Evolutionary conservation across 225 moss, liverwort and hornwort species (phyloP).

Genomic region (Sphagnum contortum): DNA sequence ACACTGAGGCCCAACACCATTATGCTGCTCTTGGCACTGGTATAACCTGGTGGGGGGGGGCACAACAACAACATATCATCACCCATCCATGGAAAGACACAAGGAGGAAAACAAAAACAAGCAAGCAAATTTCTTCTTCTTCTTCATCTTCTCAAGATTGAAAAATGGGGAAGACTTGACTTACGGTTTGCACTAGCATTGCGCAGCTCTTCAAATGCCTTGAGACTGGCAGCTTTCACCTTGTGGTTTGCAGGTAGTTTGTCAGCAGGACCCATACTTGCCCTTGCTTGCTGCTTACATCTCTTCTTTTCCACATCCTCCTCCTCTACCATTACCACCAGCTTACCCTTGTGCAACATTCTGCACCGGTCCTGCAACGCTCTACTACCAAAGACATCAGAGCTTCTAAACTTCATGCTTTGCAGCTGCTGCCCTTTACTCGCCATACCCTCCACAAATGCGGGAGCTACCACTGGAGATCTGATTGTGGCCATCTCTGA

Average conservation of each 20-base stretch:
- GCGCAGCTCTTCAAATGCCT: slow-evolving; percentile 71
- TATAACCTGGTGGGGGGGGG: slow-evolving; percentile 44
- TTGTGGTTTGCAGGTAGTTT: slow-evolving; percentile 64
- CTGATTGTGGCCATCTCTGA: slow-evolving; percentile 1
- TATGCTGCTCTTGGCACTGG: slow-evolving; percentile 80
- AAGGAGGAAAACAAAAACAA: too few relatives aligned
- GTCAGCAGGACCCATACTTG: not conserved
- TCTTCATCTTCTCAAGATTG: too few relatives aligned
- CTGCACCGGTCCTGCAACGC: too few relatives aligned
- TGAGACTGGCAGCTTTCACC: slow-evolving; percentile 57
- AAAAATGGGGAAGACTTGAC: slow-evolving; percentile 11
- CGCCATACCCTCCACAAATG: not conserved
- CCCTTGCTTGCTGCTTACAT: not conserved
- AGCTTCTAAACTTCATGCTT: not conserved
- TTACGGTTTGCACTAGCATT: slow-evolving; percentile 68
- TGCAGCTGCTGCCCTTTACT: not conserved
- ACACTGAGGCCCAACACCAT: slow-evolving; percentile 84
- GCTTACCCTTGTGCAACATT: too few relatives aligned
- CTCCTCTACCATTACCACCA: slow-evolving; percentile 1
- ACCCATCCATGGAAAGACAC: too few relatives aligned
- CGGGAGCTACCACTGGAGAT: slow-evolving; percentile 2
- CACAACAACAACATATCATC: too few relatives aligned
- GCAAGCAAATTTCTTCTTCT: too few relatives aligned
- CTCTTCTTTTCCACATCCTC: slow-evolving; percentile 1
- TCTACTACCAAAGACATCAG: not conserved